Evolutionary conservation across 2,329 filamentous ascomycete species (phyloP).

Genomic region (Sporothrix inflata): DNA sequence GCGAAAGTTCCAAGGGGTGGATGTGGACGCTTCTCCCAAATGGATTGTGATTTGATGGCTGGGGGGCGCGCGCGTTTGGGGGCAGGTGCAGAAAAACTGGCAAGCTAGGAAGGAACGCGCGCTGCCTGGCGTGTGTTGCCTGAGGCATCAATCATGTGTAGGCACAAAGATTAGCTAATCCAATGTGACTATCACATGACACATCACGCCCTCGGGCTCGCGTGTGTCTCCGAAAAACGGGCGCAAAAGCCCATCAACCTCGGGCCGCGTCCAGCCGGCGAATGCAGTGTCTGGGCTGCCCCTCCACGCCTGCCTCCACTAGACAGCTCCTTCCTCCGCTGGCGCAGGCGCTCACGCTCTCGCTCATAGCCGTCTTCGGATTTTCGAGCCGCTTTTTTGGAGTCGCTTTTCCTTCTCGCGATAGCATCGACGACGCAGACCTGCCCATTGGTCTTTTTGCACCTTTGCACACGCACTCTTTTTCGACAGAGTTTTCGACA

Average conservation of each 20-base stretch:
- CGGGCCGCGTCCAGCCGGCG: constrained; percentile 47
- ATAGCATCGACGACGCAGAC: background rate
- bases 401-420: constrained; percentile 12
- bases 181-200: too few species aligned
- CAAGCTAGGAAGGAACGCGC: constrained; percentile 19
- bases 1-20: constrained; percentile 21
- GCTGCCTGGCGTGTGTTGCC: constrained; percentile 25
- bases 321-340: constrained; percentile 11
- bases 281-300: background rate
- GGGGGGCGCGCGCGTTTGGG: constrained; percentile 22
- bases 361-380: constrained; percentile 24
- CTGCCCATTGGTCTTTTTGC: background rate
- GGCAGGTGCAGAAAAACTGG: constrained; percentile 17
- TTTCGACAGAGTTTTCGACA: background rate
- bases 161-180: too few species aligned
- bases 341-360: background rate
- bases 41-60: constrained; percentile 21
- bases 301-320: constrained; percentile 11
- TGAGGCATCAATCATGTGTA: too few species aligned
- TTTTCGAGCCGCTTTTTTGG: constrained; percentile 19
- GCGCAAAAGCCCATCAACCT: constrained; percentile 36
- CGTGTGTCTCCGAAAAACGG: constrained; percentile 19
- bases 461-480: background rate
- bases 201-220: background rate
- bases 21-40: constrained; percentile 16